A percentile compares a stretch with the other conserved stretches of the same genome.
Evolutionary conservation across 805 yeast genomes (phyloP).

Genomic region (Candida jianshihensis): DNA sequence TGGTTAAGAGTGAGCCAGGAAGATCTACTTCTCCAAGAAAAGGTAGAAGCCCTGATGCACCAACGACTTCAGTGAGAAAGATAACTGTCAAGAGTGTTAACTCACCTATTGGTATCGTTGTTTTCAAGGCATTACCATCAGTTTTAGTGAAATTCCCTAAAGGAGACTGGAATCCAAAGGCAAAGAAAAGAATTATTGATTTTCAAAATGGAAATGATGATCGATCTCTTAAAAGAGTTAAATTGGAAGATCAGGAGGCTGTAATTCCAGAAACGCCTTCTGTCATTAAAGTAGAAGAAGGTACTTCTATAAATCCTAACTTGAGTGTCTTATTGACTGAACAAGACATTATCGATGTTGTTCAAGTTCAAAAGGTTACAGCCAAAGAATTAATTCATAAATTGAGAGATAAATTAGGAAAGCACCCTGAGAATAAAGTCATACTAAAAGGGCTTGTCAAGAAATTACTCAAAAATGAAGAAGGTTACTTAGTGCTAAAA

Average conservation of each 20-base stretch:
- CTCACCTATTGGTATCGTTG: conserved; percentile 45
- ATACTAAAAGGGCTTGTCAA: conserved; percentile 52
- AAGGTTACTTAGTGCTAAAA: conserved; percentile 20
- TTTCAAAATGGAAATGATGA: conserved; percentile 18
- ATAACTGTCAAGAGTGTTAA: conserved; percentile 39
- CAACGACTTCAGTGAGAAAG: conserved; percentile 20
- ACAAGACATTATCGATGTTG: conserved; percentile 61
- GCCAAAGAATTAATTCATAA: conserved; percentile 56
- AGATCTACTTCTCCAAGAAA: conserved; percentile 18
- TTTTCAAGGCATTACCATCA: conserved; percentile 55
- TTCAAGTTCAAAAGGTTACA: conserved; percentile 38
- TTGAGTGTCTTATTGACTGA: conserved; percentile 45
- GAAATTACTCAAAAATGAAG: conserved; percentile 46
- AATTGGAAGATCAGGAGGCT: conserved; percentile 24
- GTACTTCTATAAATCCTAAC: conserved; percentile 8
- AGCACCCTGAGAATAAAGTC: conserved; percentile 56
- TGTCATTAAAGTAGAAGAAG: conserved; percentile 6
- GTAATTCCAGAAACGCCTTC: conserved; percentile 1
- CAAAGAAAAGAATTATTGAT: conserved; percentile 28
- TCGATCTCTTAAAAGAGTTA: conserved; percentile 34
- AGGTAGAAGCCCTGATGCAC: conserved; percentile 10
- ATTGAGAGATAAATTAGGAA: conserved; percentile 54
- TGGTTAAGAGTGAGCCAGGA: conserved; percentile 30
- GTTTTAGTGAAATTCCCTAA: conserved; percentile 60
- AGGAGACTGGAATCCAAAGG: conserved; percentile 80